A percentile compares a stretch with the other conserved stretches of the same genome.
Conservation (phyloP, 106 monocot species). For the Dendrobium officinale region DNA sequence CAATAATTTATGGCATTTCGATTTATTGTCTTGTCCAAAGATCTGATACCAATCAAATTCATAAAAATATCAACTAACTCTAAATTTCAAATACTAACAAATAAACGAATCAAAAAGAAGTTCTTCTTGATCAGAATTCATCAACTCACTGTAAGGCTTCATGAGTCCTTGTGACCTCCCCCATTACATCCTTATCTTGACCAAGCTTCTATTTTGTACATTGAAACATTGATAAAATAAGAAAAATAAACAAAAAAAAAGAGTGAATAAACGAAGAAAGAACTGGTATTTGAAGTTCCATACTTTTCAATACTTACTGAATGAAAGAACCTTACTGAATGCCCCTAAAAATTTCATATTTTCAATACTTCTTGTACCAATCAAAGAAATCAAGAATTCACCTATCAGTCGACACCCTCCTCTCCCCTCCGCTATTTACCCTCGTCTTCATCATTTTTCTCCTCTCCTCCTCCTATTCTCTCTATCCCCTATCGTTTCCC, state of each 20-base stretch:
- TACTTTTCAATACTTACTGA: too few relatives aligned
- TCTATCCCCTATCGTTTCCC: neutral
- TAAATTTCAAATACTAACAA: neutral
- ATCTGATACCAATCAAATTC: slow-evolving; percentile 33
- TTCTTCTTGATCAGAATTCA: neutral
- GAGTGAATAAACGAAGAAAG: neutral
- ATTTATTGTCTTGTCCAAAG: slow-evolving; percentile 74
- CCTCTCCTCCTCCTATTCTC: neutral
- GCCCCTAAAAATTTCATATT: slow-evolving; percentile 14
- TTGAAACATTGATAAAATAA: neutral
- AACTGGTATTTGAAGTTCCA: neutral
- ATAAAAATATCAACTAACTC: neutral
- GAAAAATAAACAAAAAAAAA: neutral
- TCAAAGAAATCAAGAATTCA: slow-evolving; percentile 7
- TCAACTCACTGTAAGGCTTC: slow-evolving; percentile 74
- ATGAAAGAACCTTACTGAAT: too few relatives aligned
- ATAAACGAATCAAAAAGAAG: slow-evolving; percentile 7
- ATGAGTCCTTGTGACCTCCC: slow-evolving; percentile 65
- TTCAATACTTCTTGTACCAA: neutral
- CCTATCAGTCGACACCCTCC: slow-evolving; percentile 41
- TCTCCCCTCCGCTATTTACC: slow-evolving; percentile 20
- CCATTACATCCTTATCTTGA: slow-evolving; percentile 57
- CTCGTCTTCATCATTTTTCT: slow-evolving; percentile 21
- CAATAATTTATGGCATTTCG: neutral
- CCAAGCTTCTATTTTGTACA: slow-evolving; percentile 32